Evolutionary conservation across 2,329 filamentous ascomycete genomes (phyloP).

Genomic region (Paraconiothyrium brasiliense): DNA sequence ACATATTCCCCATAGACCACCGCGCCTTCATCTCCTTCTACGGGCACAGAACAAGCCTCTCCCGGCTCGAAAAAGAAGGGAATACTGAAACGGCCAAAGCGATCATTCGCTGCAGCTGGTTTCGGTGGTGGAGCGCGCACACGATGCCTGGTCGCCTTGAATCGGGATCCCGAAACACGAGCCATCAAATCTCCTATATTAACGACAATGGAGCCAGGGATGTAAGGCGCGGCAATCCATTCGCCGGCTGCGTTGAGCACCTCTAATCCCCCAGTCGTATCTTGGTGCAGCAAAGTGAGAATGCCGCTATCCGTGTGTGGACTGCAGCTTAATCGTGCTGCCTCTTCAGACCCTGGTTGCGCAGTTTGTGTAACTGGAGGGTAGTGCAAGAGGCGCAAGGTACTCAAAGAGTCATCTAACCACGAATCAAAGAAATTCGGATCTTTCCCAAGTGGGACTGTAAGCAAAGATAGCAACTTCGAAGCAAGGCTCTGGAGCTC

Average conservation of each 20-base stretch:
- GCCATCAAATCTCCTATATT: constrained; percentile 59
- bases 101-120: constrained; percentile 29
- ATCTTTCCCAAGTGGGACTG: constrained; percentile 51
- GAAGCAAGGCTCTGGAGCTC: constrained; percentile 54
- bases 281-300: constrained; percentile 60
- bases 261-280: constrained; percentile 58
- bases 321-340: constrained; percentile 46
- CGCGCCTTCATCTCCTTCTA: constrained; percentile 42
- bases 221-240: constrained; percentile 55
- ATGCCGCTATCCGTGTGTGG: constrained; percentile 58
- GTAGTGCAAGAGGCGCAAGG: constrained; percentile 58
- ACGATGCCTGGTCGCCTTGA: constrained; percentile 58
- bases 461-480: constrained; percentile 52
- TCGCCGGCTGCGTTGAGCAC: constrained; percentile 54
- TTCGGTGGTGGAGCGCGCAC: constrained; percentile 42
- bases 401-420: constrained; percentile 54
- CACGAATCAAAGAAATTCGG: constrained; percentile 53
- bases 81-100: constrained; percentile 52
- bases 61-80: constrained; percentile 61
- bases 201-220: constrained; percentile 55
- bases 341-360: constrained; percentile 16
- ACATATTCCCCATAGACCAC: constrained; percentile 56
- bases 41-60: constrained; percentile 52
- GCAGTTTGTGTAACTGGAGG: constrained; percentile 39
- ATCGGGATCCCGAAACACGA: constrained; percentile 52